phyloP scores from a whole-genome alignment of 495 filamentous ascomycete genomes.

The Annulohypoxylon bovei region DNA sequence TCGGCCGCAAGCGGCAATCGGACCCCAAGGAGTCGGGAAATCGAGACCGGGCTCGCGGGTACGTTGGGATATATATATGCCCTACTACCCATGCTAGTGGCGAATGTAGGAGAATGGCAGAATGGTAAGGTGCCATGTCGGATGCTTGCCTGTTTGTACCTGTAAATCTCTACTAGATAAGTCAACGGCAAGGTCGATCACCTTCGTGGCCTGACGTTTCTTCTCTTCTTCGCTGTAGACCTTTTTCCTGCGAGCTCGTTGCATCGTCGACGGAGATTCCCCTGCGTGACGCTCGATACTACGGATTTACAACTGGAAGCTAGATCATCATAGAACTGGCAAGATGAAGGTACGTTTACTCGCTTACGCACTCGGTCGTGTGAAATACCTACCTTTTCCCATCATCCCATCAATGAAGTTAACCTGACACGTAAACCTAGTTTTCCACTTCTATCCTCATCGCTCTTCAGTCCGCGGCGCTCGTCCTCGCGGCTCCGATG shows the following conservation, averaged over 20 bases:
- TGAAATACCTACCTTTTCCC: neutral
- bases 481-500: conserved; percentile 2
- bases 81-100: conserved; percentile 4
- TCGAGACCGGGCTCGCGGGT: conserved; percentile 37
- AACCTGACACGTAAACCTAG: neutral
- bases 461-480: neutral
- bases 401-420: neutral
- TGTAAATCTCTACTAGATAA: conserved; percentile 36
- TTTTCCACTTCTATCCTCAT: neutral
- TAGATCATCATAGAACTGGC: neutral
- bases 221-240: neutral
- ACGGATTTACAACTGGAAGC: neutral
- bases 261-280: no score
- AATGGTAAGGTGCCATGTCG: conserved; percentile 25
- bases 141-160: conserved; percentile 1
- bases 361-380: neutral
- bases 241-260: neutral
- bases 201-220: neutral
- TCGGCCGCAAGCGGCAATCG: conserved; percentile 12
- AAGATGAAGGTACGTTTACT: conserved; percentile 25
- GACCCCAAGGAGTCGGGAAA: conserved; percentile 17
- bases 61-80: conserved; percentile 17
- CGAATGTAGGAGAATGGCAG: neutral
- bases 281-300: neutral
- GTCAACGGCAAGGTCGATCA: conserved; percentile 23